Base-by-base conservation (phyloP, 352 stramenopile genomes). In the Phytophthora sansomeana region DNA sequence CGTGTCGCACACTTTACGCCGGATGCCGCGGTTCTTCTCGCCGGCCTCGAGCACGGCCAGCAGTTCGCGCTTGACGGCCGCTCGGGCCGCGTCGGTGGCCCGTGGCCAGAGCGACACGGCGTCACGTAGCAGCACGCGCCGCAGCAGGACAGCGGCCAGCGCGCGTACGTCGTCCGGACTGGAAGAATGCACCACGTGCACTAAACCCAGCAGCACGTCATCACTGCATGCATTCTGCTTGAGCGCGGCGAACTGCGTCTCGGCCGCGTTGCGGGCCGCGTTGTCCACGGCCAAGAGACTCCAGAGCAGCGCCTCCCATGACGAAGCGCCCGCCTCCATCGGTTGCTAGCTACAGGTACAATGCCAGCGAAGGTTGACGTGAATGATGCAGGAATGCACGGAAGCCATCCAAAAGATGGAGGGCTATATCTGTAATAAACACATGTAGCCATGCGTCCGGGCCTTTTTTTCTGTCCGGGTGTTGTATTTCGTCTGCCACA, bases 1-100 rank as follows among this genome's bases (percentile, higher is more conserved):
- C 10, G 82, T 95, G 63, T 95, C 87, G 58, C 87, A 93, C 46
- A 93, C 81, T 51, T 93, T 92, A 33, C 87, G 83, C 13, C 87
- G 83, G 64, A 95, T 93, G 59, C 87, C 87, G 47, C 81, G 80
- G 63, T 95, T 87, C 41, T 70, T 52, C 57, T 95, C 86, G 19
- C 69, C 69, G 36, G 56, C 63, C 46, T 75, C 72, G 11, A 95
- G 74, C 58, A 93, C 78, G 3, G 74, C 72, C 41, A 95, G 70
- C 50, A 95, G 72, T 60, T 90, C 67, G 11, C 54, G 56, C 74
- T 95, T 93, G 43, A 95, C 69, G 10, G 54, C 59, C 4, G 43
- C 38, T 7, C 80, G 83, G 43, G 84, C 83, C 8, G 54, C 48
- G 2, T 80, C 73, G 2, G 70, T 83, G 11, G 83, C 87, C 13